phyloP scores from a whole-genome alignment of 495 filamentous ascomycete species.

The Penicillium fimorum region DNA sequence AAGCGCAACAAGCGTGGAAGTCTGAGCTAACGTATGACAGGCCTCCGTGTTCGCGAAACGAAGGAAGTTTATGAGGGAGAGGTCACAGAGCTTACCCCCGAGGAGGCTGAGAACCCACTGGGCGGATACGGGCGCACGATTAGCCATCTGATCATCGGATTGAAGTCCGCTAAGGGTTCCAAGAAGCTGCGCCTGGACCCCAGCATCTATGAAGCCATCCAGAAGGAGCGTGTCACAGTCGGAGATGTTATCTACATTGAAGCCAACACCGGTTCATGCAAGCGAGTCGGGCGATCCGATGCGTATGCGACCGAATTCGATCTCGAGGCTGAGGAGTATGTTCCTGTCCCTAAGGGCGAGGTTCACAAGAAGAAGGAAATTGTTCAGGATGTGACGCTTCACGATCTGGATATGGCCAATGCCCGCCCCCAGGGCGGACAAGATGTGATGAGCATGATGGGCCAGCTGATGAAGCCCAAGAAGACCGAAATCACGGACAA shows the following conservation, averaged over 20 bases:
- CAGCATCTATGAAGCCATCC: constrained; percentile 97
- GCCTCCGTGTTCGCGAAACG: constrained; percentile 88
- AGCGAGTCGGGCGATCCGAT: constrained; percentile 90
- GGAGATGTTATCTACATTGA: constrained; percentile 99
- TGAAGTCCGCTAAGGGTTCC: constrained; percentile 89
- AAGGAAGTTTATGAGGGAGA: constrained; percentile 98
- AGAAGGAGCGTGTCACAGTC: constrained; percentile 93
- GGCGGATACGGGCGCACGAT: constrained; percentile 95
- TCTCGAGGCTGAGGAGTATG: constrained; percentile 96
- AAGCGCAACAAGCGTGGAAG: constrained; percentile 1
- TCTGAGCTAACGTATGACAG: constrained; percentile 36
- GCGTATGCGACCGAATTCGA: constrained; percentile 98
- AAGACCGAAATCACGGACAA: constrained; percentile 99
- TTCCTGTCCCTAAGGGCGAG: constrained; percentile 96
- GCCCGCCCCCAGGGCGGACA: constrained; percentile 92
- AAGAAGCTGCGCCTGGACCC: constrained; percentile 97
- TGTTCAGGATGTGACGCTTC: constrained; percentile 96
- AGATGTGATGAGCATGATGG: constrained; percentile 99
- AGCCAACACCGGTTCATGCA: constrained; percentile 95
- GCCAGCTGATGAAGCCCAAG: constrained; percentile 97
- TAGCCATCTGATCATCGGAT: constrained; percentile 79
- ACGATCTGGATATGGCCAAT: constrained; percentile 95
- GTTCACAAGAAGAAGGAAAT: constrained; percentile 99
- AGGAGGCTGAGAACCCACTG: constrained; percentile 97
- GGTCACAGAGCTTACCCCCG: constrained; percentile 91